A percentile compares a stretch with the other conserved stretches of the same genome.
Evolutionary conservation across 345 rosid genomes (phyloP).

Genomic region (Kernera saxatilis): DNA sequence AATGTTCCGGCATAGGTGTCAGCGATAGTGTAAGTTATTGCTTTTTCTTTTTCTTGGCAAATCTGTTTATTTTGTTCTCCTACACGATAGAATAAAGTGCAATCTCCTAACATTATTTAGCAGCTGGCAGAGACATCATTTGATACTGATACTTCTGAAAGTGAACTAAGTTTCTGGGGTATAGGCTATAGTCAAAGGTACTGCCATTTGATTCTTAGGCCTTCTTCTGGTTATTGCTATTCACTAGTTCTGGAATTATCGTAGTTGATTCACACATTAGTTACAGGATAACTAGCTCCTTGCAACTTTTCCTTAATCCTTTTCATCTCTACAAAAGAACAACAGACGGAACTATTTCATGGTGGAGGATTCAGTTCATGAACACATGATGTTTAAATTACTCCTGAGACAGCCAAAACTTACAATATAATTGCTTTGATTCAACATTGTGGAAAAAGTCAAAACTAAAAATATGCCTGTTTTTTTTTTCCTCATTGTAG

Average conservation of each 20-base stretch:
- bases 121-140: slow-evolving; percentile 53
- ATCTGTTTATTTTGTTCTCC: not conserved
- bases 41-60: not conserved
- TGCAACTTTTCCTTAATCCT: not conserved
- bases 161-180: slow-evolving; percentile 55
- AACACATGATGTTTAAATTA: not conserved
- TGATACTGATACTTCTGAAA: slow-evolving; percentile 53
- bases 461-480: not conserved
- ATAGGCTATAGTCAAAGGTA: slow-evolving; percentile 52
- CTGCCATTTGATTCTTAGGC: not conserved
- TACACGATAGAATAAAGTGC: not conserved
- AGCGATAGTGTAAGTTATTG: slow-evolving; percentile 54
- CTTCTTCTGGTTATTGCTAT: not conserved
- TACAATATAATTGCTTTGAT: not conserved
- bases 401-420: not conserved
- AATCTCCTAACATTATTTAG: slow-evolving; percentile 16
- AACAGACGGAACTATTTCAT: not conserved
- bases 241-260: not conserved
- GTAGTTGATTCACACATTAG: not conserved
- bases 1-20: slow-evolving; percentile 23
- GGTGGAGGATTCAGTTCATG: not conserved
- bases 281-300: not conserved
- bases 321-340: not conserved
- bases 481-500: slow-evolving; percentile 30
- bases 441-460: not conserved